Evolutionary conservation across 2,329 filamentous ascomycete species (phyloP).

Genomic region (Madurella mycetomatis): DNA sequence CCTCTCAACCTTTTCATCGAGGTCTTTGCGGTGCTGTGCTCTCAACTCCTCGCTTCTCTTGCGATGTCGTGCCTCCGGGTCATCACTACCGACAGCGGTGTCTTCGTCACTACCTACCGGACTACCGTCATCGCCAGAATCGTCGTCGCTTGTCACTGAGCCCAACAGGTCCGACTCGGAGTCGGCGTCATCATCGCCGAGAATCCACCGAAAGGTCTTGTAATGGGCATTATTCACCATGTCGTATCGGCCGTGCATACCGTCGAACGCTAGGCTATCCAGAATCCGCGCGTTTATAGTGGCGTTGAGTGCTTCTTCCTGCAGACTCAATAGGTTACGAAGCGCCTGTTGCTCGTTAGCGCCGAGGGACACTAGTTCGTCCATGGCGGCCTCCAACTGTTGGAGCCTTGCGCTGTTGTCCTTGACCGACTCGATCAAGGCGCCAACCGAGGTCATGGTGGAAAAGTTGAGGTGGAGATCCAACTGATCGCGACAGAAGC

Average conservation of each 20-base stretch:
- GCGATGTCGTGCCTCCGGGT: no score
- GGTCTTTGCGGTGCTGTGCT: no score
- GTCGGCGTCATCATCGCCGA: not conserved
- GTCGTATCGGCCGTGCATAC: conserved; percentile 14
- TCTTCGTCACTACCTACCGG: no score
- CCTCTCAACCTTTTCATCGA: not conserved
- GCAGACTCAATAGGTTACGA: not conserved
- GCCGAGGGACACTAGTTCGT: conserved; percentile 1
- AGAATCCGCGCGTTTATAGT: conserved; percentile 2
- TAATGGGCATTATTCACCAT: conserved; percentile 11
- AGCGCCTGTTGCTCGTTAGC: not conserved
- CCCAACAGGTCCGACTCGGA: no score
- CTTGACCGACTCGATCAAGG: not conserved
- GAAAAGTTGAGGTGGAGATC: conserved; percentile 6
- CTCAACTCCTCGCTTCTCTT: no score
- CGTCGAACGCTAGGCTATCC: conserved; percentile 5
- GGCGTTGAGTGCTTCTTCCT: not conserved
- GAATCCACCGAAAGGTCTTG: conserved; percentile 3
- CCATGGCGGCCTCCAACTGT: not conserved
- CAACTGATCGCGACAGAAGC: conserved; percentile 15
- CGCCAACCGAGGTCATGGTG: not conserved
- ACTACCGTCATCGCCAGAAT: no score
- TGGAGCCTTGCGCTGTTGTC: not conserved
- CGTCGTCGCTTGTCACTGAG: no score
- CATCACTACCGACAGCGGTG: not conserved